Base-by-base conservation (phyloP, 1,139 yeast species). In the Nadsonia commutata region DNA sequence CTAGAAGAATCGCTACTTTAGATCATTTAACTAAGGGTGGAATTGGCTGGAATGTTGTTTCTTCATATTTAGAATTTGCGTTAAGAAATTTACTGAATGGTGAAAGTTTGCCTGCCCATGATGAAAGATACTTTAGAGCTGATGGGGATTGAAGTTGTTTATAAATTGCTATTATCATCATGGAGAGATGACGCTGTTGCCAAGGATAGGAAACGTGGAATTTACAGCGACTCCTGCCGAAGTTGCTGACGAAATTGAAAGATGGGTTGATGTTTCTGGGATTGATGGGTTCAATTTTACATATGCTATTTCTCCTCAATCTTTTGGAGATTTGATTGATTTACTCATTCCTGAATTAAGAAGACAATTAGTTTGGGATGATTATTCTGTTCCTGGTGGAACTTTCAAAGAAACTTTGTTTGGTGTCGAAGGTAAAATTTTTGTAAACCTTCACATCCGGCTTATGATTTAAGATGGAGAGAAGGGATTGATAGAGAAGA, bases 1-100 rank as follows among this genome's bases (percentile, higher is more conserved):
- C 68, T 4, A 60, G 70, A 51, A 55, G 68, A 44, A 53, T 67
- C 43, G 66, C 67, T 2, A 62, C 70, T 1, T 54, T 65, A 37
- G 70, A 67, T 47, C 68, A 64, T 42, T 53, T 66, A 43, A 60
- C 70, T 1, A 56, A 60, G 18, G 71, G 71, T 7, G 55, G 71
- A 52, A 54, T 66, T 20, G 71, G 69, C 4, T 67, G 71, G 71
- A 67, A 67, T 47, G 57, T 67, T 40, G 71, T 67, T 18, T 57
- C 68, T 4, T 59, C 66, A 7, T 66, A 64, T 48, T 55, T 50
- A 18, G 46, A 49, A 3, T 57, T 64, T 45, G 65, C 67, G 4
- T 59, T 65, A 2, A 52, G 63, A 44, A 65, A 46, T 48, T 64
- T 21, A 9, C 23, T 21, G 23, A 21, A 21, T 21, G 23, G 23